A percentile compares a stretch with the other conserved stretches of the same genome.
Evolutionary conservation across 805 yeast species (phyloP).

Genomic region (Starmerella cellae): DNA sequence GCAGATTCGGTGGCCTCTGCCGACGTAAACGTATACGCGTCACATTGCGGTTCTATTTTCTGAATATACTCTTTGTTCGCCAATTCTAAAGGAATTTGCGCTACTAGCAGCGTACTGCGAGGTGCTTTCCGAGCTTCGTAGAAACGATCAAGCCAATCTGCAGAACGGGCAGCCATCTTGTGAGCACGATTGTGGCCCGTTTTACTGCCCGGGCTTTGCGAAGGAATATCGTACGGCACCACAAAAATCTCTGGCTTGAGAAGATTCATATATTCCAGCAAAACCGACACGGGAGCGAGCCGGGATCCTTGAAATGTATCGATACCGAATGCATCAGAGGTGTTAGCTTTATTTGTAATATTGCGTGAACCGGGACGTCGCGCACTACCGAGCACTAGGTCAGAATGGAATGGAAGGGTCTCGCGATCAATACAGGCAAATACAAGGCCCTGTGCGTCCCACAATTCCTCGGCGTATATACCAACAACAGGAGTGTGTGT

Average conservation of each 20-base stretch:
- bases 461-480: conserved; percentile 30
- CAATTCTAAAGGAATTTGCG: conserved; percentile 27
- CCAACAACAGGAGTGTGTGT: conserved; percentile 20
- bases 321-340: conserved; percentile 24
- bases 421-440: conserved; percentile 11
- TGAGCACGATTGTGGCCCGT: conserved; percentile 29
- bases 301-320: conserved; percentile 30
- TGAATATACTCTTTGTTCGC: conserved; percentile 12
- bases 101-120: conserved; percentile 18
- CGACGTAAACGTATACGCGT: conserved; percentile 7
- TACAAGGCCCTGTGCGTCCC: conserved; percentile 23
- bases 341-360: conserved; percentile 26
- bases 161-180: conserved; percentile 28
- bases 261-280: conserved; percentile 17
- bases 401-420: conserved; percentile 23
- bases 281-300: conserved; percentile 21
- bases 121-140: conserved; percentile 3
- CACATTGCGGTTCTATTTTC: conserved; percentile 10
- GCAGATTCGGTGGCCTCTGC: neutral
- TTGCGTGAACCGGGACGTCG: conserved; percentile 25
- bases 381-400: conserved; percentile 23
- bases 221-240: conserved; percentile 27
- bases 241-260: conserved; percentile 27
- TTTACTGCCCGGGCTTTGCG: conserved; percentile 19
- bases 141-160: conserved; percentile 25